These are phyloP conservation scores for Xylariaceae sp. DNA, from an alignment of 2,329 filamentous ascomycete genomes.

Conservation along the genomic window DNA sequence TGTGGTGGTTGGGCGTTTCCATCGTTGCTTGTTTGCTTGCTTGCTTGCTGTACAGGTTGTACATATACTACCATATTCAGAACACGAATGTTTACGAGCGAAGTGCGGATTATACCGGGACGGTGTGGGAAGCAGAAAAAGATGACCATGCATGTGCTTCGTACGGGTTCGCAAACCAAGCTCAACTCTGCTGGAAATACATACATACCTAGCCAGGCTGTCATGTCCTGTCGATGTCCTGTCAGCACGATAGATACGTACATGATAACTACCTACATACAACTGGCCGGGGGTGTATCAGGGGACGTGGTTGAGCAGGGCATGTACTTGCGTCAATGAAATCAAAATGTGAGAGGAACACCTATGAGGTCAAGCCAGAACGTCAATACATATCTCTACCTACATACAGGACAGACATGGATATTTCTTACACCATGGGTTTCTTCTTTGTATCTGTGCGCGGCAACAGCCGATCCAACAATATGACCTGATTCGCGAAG, in stretches of 20 bases:
- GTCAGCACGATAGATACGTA: no score
- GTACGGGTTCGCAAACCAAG: not conserved
- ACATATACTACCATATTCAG: not conserved
- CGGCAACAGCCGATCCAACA: not conserved
- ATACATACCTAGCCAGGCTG: no score
- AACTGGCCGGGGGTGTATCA: no score
- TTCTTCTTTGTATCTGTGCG: not conserved
- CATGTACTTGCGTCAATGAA: not conserved
- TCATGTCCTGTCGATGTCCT: no score
- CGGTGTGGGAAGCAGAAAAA: not conserved
- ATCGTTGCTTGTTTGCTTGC: no score
- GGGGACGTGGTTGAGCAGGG: no score
- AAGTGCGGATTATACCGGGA: not conserved
- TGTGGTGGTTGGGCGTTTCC: no score
- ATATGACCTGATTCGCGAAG: conserved; percentile 4
- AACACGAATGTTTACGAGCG: not conserved
- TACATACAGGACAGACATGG: not conserved
- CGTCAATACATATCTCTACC: no score
- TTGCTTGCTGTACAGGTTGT: not conserved
- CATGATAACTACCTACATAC: no score
- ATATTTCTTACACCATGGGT: not conserved
- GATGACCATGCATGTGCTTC: not conserved
- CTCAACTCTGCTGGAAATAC: not conserved
- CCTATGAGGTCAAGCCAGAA: not conserved
- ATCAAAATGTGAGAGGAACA: not conserved